Base-by-base conservation (phyloP, 202 grass and related monocot species). In the Brachypodium distachyon region DNA sequence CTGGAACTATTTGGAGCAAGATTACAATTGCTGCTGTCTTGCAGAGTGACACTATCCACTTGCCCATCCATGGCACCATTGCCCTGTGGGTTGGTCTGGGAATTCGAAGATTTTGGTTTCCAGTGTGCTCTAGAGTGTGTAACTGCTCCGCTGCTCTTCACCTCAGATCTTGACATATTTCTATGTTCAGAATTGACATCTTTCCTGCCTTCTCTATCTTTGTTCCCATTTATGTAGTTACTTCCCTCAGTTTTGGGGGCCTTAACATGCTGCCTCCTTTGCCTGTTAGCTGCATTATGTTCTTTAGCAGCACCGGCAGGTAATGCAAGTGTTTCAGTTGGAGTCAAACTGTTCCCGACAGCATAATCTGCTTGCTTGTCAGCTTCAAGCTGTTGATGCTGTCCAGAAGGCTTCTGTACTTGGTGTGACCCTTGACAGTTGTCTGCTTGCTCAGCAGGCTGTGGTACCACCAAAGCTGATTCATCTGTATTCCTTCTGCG, bases 401-500 rank as follows among this genome's bases (percentile, higher is more conserved):
- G 67, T 77, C 76, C 50, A 41, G 61, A 64, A 58, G 8, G 57
- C 52, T 60, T 94, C 21, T 72, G 72, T 77, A 78, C 72, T 80
- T 59, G 38, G 9, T 83, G 62, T 22, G 67, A 72, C 53, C 64
- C 70, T 59, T 64, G 38, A 58, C 32, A 80, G 56, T 9, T 69
- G 36, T 77, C 54, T 82, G 32, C 46, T 77, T 50, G 60, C 58
- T 88, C 87, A 82, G 16, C 58, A 71, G 81, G 79, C 82, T 74
- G 81, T 38, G 76, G 70, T 53, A 73, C 55, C 55, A 78, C 67
- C 40, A 72, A 61, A 40, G 72, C 47, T 63, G 89, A 74, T 77
- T 95, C 96, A 85, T 83, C 57, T 79, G 91, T 65, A 86, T 77
- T 86, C 74, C 96, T 99, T 68, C 79, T 89, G 58, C 92, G 89